A percentile compares a stretch with the other conserved stretches of the same genome.
phyloP scores from a whole-genome alignment of 192 early-diverging fungal species.

The Coemansia sp. region DNA sequence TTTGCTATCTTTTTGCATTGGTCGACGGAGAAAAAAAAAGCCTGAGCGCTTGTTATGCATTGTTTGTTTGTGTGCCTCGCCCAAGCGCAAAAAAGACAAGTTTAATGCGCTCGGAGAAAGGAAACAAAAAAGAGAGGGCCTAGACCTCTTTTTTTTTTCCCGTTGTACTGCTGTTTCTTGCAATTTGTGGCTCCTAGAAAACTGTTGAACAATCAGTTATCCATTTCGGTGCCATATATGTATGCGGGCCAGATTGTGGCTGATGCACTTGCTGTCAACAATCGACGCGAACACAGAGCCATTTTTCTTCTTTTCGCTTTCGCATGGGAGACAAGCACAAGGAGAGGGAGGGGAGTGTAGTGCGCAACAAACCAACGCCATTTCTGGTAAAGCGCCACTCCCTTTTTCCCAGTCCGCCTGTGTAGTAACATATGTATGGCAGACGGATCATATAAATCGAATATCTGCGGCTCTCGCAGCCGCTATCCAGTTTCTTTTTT shows the following conservation, averaged over 20 bases:
- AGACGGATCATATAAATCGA: neutral
- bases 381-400: neutral
- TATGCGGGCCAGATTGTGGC: neutral
- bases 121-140: neutral
- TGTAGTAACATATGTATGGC: neutral
- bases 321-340: neutral
- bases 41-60: neutral
- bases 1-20: neutral
- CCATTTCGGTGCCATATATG: neutral
- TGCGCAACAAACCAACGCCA: neutral
- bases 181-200: neutral
- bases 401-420: neutral
- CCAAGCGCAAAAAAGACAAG: too few relatives aligned
- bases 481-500: neutral
- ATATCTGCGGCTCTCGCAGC: neutral
- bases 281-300: neutral
- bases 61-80: neutral
- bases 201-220: neutral
- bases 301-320: neutral
- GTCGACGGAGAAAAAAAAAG: too few relatives aligned
- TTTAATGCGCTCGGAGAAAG: neutral
- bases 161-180: neutral
- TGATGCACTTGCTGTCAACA: neutral
- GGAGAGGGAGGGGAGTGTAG: neutral
- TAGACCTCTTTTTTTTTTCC: neutral